Evolutionary conservation across 345 rosid genomes (phyloP).

Genomic region (Linum tenue): DNA sequence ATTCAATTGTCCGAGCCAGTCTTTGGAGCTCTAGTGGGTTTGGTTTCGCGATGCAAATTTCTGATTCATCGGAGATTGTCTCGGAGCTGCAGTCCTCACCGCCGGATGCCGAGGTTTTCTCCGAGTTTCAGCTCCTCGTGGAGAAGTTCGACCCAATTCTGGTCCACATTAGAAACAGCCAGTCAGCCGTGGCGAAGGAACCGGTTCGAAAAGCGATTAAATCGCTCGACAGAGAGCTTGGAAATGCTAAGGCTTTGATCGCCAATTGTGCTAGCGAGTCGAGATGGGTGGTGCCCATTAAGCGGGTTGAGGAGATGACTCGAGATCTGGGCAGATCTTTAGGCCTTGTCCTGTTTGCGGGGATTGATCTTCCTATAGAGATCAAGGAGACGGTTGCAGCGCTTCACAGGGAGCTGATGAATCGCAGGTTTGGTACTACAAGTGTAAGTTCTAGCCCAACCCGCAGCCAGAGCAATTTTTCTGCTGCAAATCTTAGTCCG

Average conservation of each 20-base stretch:
- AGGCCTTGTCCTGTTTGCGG: slow-evolving; percentile 56
- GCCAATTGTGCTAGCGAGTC: slow-evolving; percentile 16
- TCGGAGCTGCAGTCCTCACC: neutral
- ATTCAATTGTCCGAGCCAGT: neutral
- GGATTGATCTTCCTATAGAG: slow-evolving; percentile 30
- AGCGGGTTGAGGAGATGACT: slow-evolving; percentile 33
- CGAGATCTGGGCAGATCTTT: slow-evolving; percentile 60
- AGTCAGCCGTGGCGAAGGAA: slow-evolving; percentile 25
- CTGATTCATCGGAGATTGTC: neutral
- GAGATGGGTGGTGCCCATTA: slow-evolving; percentile 13
- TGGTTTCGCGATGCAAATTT: neutral
- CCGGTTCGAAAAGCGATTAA: slow-evolving; percentile 37
- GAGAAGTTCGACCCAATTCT: slow-evolving; percentile 42
- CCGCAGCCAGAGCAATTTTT: slow-evolving; percentile 16
- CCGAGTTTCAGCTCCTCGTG: slow-evolving; percentile 32
- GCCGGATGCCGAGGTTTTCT: slow-evolving; percentile 24
- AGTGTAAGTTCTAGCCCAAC: slow-evolving; percentile 24
- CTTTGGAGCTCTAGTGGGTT: neutral
- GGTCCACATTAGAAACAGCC: slow-evolving; percentile 21
- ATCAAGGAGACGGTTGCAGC: slow-evolving; percentile 31
- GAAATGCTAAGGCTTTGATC: slow-evolving; percentile 32
- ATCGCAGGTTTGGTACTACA: slow-evolving; percentile 20
- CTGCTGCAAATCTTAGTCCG: neutral
- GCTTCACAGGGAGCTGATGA: slow-evolving; percentile 52
- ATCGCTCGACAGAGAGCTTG: slow-evolving; percentile 35